Evolutionary conservation across 2,329 filamentous ascomycete species (phyloP).

Genomic region (Basipetospora sp.): DNA sequence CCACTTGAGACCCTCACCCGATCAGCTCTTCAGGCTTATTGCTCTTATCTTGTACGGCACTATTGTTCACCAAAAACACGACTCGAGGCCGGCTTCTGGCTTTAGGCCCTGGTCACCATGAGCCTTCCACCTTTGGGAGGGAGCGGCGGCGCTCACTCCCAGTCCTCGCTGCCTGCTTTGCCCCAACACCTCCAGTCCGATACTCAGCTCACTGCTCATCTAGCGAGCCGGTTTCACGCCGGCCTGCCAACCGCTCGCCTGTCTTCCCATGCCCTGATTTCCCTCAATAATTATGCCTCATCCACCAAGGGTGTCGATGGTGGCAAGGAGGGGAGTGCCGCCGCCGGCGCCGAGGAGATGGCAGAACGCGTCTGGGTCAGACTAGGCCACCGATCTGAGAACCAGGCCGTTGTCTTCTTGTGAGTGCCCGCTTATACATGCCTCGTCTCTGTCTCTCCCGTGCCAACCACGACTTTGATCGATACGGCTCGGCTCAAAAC

Average conservation of each 20-base stretch:
- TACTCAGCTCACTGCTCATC: slow-evolving; percentile 65
- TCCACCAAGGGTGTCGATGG: slow-evolving; percentile 82
- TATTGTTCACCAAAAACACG: no score
- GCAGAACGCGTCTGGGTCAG: slow-evolving; percentile 74
- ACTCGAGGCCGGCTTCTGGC: slow-evolving; percentile 1
- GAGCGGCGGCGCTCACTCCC: slow-evolving; percentile 49
- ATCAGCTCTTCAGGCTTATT: no score
- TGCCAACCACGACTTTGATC: no score
- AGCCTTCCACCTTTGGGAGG: slow-evolving; percentile 36
- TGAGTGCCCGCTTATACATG: slow-evolving; percentile 41
- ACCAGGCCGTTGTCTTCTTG: slow-evolving; percentile 86
- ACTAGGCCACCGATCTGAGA: slow-evolving; percentile 76
- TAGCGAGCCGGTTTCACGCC: slow-evolving; percentile 83
- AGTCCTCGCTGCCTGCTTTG: slow-evolving; percentile 75
- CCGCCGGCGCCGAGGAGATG: slow-evolving; percentile 83
- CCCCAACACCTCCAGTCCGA: slow-evolving; percentile 70
- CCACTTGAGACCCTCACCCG: no score
- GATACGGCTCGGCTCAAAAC: no score
- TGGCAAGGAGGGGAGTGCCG: slow-evolving; percentile 77
- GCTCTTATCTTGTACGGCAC: no score
- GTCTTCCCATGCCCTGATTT: slow-evolving; percentile 81
- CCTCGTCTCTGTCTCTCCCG: no score
- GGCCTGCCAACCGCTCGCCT: slow-evolving; percentile 74
- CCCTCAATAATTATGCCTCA: slow-evolving; percentile 86
- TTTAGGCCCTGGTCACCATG: slow-evolving; percentile 31